Evolutionary conservation across 768 basidiomycete species (phyloP).

Genomic region (Rhodotorula kratochvilovae): DNA sequence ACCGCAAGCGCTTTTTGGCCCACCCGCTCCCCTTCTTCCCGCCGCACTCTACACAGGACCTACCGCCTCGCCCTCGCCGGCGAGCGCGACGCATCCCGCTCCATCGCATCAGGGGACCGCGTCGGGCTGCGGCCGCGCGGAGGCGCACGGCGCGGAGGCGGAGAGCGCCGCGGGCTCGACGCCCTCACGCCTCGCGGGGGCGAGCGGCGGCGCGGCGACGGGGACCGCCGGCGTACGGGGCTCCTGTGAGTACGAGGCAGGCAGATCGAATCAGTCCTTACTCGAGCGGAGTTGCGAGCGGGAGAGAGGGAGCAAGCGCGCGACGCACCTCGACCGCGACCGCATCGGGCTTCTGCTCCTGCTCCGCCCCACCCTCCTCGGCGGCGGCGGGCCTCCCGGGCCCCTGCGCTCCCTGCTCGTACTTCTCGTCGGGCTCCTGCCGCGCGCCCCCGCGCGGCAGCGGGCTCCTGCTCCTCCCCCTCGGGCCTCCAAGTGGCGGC

Average conservation of each 20-base stretch:
- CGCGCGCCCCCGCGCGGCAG: background rate
- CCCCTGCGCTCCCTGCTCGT: background rate
- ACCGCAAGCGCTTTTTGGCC: no score
- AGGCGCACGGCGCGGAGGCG: background rate
- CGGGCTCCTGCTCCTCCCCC: slow-evolving; percentile 44
- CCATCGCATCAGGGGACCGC: background rate
- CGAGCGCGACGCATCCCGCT: background rate
- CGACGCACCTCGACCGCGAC: background rate
- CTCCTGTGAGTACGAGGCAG: background rate
- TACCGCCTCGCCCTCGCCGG: background rate
- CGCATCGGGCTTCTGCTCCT: background rate
- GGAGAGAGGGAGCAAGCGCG: background rate
- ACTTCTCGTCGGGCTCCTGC: slow-evolving; percentile 1
- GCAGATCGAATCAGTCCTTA: background rate
- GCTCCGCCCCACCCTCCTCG: slow-evolving; percentile 3
- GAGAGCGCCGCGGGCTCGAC: background rate
- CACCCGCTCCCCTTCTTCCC: background rate
- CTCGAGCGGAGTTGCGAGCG: no score
- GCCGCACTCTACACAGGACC: no score
- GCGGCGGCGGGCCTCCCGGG: background rate
- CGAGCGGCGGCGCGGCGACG: background rate
- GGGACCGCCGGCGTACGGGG: background rate
- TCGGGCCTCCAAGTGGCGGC: background rate
- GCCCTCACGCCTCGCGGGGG: no score
- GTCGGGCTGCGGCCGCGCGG: background rate